These are phyloP conservation scores for Protomyces inouyei DNA, from an alignment of 1,139 yeast species.

Conservation along the genomic window DNA sequence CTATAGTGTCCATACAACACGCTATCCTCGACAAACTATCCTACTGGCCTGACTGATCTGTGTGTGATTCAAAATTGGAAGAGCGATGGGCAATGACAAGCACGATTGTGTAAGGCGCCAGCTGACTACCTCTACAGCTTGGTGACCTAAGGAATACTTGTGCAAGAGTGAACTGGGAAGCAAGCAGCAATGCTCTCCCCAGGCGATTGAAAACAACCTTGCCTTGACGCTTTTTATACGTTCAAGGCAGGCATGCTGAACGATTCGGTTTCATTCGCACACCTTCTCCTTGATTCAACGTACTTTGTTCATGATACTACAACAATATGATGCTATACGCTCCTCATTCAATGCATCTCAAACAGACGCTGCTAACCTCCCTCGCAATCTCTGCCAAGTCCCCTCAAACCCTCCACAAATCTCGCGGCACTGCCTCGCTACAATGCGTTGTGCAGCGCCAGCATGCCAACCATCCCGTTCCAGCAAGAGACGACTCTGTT, in stretches of 20 bases:
- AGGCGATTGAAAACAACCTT: neutral
- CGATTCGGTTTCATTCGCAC: neutral
- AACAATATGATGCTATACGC: neutral
- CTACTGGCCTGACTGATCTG: neutral
- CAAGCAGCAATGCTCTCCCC: neutral
- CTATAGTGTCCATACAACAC: neutral
- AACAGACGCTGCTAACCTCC: neutral
- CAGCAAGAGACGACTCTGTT: neutral
- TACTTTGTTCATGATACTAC: neutral
- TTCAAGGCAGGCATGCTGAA: neutral
- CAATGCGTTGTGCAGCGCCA: neutral
- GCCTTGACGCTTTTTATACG: neutral
- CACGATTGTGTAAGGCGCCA: constrained; percentile 2
- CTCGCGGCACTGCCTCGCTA: neutral
- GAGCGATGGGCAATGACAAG: neutral
- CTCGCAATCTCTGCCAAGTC: neutral
- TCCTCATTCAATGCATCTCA: neutral
- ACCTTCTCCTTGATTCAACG: neutral
- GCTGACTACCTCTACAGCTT: neutral
- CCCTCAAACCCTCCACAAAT: neutral
- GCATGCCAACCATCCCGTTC: neutral
- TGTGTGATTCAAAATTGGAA: neutral
- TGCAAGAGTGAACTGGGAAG: neutral
- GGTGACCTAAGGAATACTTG: constrained; percentile 1
- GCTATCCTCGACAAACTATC: neutral